phyloP scores from a whole-genome alignment of 2,329 filamentous ascomycete genomes.

The Cordyceps cateniannulata region DNA sequence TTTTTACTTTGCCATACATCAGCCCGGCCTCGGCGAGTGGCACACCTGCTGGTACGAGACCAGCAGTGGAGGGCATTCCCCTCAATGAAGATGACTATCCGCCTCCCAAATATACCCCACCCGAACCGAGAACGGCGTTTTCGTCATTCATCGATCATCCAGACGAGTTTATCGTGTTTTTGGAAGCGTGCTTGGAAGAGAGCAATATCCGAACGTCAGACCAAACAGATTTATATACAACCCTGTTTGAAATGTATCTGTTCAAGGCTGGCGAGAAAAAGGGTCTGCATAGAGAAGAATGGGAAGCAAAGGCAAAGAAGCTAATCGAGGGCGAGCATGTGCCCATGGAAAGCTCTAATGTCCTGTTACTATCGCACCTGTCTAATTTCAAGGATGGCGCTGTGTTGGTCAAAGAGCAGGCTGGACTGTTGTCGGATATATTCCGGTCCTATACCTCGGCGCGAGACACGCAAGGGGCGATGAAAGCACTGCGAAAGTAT shows the following conservation, averaged over 20 bases:
- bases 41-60: slow-evolving; percentile 44
- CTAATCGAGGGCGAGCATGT: slow-evolving; percentile 76
- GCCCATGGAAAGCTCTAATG: slow-evolving; percentile 90
- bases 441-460: slow-evolving; percentile 93
- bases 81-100: slow-evolving; percentile 41
- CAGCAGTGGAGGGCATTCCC: slow-evolving; percentile 43
- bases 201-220: slow-evolving; percentile 65
- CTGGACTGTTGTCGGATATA: slow-evolving; percentile 87
- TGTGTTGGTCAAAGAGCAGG: slow-evolving; percentile 86
- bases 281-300: slow-evolving; percentile 61
- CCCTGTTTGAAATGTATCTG: slow-evolving; percentile 96
- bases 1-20: slow-evolving; percentile 83
- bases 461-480: slow-evolving; percentile 83
- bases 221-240: slow-evolving; percentile 83
- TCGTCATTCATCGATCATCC: slow-evolving; percentile 95
- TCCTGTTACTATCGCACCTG: slow-evolving; percentile 85
- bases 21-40: slow-evolving; percentile 46
- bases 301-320: slow-evolving; percentile 86
- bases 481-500: slow-evolving; percentile 86
- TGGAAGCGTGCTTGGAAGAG: slow-evolving; percentile 79
- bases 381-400: slow-evolving; percentile 87
- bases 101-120: slow-evolving; percentile 62
- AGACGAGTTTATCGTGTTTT: slow-evolving; percentile 82
- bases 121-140: slow-evolving; percentile 82
- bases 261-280: slow-evolving; percentile 76